Evolutionary conservation across 768 basidiomycete species (phyloP), one percentile per base, ranked within the genome.

Genomic region (Mycena olivaceomarginata): DNA sequence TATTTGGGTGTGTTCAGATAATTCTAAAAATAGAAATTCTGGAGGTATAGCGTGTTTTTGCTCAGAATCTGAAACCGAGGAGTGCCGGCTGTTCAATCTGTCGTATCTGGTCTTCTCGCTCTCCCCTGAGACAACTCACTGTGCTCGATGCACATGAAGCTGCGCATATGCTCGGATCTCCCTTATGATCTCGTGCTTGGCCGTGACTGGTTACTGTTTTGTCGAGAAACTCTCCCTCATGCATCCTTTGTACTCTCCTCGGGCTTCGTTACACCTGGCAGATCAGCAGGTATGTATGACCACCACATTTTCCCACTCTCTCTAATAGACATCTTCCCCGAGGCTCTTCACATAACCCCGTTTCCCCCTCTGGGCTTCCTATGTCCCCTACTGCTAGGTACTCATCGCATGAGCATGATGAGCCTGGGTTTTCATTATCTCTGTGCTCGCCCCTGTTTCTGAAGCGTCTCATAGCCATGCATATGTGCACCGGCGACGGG

Each of bases 141-240:
- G 53, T 56, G 53, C 53, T 56, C 53, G n/a, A 56, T 56, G 53
- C 53, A 56, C n/a, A 56, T 56, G n/a, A 56, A 56, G 53, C 53
- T 56, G 18, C 53, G 53, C 53, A 22, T 56, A 56, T 56, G 53
- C 53, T 56, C 53, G n/a, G 53, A 56, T 56, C 53, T 56, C 53
- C n/a, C 53, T 8, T 56, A 56, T 22, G 53, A 56, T 56, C 53
- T 56, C 22, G 53, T 56, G 53, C 53, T 56, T 56, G 53, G 53
- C n/a, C 53, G 53, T 56, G 53, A 56, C n/a, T 56, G 53, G 53
- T 22, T 56, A n/a, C 22, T 56, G n/a, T 56, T 56, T 56, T 56
- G 53, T 20, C 53, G n/a, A 22, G 53, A 56, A 56, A 56, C 53
- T 56, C 53, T 56, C 53, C 53, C 53, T 2, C 53, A 56, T 56